A percentile compares a stretch with the other conserved stretches of the same genome.
Evolutionary conservation across 2,329 filamentous ascomycete genomes (phyloP).

Genomic region (Ascochyta koolunga): DNA sequence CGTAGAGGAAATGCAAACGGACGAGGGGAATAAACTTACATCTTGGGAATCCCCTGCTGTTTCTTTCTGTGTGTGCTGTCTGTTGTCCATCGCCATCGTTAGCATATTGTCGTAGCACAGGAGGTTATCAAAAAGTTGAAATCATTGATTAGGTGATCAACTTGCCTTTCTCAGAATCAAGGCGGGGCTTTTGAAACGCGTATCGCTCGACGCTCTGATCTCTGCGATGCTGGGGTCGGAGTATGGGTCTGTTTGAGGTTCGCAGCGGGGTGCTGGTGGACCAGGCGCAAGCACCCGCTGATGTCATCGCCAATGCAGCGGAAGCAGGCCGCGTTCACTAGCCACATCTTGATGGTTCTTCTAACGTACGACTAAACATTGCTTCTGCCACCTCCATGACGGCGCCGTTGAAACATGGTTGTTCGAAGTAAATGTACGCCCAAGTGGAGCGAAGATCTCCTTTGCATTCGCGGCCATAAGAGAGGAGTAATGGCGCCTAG

Average conservation of each 20-base stretch:
- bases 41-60: neutral
- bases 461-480: neutral
- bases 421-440: neutral
- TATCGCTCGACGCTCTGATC: constrained; percentile 14
- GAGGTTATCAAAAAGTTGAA: constrained; percentile 14
- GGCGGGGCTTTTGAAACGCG: constrained; percentile 15
- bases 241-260: constrained; percentile 26
- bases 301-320: constrained; percentile 26
- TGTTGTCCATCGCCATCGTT: constrained; percentile 29
- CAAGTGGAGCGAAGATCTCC: neutral
- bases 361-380: neutral
- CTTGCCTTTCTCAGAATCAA: constrained; percentile 17
- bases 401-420: neutral
- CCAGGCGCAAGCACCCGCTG: constrained; percentile 17
- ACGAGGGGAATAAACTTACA: constrained; percentile 1
- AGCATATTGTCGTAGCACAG: constrained; percentile 24
- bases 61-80: constrained; percentile 14
- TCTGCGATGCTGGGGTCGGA: constrained; percentile 22
- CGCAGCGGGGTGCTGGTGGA: constrained; percentile 17
- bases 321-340: constrained; percentile 28
- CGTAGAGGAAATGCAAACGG: neutral
- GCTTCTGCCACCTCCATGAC: neutral
- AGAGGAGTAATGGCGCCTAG: neutral
- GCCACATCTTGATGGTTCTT: constrained; percentile 3
- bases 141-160: neutral